Conservation (phyloP, 1,284 basidiomycete species). For the Leccinum olivaceoglutinosum region DNA sequence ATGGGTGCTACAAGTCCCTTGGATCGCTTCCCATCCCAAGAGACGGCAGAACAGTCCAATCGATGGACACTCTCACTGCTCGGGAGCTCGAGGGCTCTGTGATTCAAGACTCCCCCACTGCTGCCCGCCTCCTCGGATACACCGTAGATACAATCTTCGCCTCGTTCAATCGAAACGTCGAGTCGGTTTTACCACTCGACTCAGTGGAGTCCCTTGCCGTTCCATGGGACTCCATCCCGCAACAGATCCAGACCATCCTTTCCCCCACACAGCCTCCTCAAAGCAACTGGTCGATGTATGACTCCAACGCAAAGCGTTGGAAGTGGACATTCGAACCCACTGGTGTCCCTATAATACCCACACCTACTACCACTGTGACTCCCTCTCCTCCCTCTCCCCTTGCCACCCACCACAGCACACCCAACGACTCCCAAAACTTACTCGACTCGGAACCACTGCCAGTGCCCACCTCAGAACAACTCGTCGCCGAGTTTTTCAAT, state of each 20-base stretch:
- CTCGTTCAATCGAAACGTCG: not conserved
- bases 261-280: not conserved
- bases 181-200: not conserved
- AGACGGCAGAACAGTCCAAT: not conserved
- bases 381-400: not conserved
- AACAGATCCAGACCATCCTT: not conserved
- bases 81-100: not conserved
- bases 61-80: not conserved
- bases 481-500: not conserved
- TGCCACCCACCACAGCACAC: not conserved
- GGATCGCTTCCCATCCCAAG: not conserved
- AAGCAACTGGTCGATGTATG: not conserved
- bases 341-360: not conserved
- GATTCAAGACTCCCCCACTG: not conserved
- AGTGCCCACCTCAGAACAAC: not conserved
- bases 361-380: too few relatives aligned
- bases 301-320: not conserved
- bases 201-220: not conserved
- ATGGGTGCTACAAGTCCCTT: not conserved
- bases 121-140: not conserved
- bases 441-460: not conserved
- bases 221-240: not conserved
- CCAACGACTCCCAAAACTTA: not conserved
- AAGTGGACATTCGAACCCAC: not conserved
- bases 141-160: not conserved